These are phyloP conservation scores for Aspergillus unguis DNA, from an alignment of 2,329 filamentous ascomycete genomes.

Conservation along the genomic window DNA sequence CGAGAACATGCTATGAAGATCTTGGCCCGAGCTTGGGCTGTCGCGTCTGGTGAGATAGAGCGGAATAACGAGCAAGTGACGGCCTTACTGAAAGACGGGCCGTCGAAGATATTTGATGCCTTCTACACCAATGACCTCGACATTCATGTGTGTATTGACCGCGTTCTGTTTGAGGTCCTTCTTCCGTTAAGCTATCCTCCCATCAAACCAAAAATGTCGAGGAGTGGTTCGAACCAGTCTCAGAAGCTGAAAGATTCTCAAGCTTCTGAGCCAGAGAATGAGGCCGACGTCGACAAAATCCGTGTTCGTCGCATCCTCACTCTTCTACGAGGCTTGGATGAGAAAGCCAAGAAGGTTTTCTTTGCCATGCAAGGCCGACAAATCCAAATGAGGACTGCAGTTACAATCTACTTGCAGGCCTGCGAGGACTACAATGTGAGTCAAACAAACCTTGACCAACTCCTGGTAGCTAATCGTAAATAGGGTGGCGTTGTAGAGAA, in stretches of 20 bases:
- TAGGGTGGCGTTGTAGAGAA: constrained; percentile 70
- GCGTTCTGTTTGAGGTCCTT: constrained; percentile 80
- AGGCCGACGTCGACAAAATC: constrained; percentile 56
- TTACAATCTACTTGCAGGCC: constrained; percentile 73
- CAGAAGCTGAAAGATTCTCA: constrained; percentile 52
- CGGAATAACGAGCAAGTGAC: constrained; percentile 74
- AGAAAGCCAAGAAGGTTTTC: constrained; percentile 78
- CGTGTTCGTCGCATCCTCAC: constrained; percentile 81
- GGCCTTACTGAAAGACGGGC: constrained; percentile 73
- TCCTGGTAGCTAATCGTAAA: neutral
- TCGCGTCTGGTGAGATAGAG: constrained; percentile 80
- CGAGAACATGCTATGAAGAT: constrained; percentile 83
- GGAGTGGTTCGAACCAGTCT: constrained; percentile 49
- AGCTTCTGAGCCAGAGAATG: constrained; percentile 34
- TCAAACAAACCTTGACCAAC: constrained; percentile 1
- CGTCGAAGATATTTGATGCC: constrained; percentile 78
- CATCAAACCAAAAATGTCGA: constrained; percentile 53
- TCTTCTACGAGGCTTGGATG: constrained; percentile 73
- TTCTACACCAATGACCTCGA: constrained; percentile 88
- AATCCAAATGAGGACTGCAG: constrained; percentile 66
- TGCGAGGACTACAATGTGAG: constrained; percentile 78
- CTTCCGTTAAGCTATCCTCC: constrained; percentile 87
- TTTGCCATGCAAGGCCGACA: constrained; percentile 81
- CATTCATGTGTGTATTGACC: constrained; percentile 78
- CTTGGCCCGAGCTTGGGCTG: constrained; percentile 87